Percentiles rank a stretch among this genome's conserved stretches.
phyloP scores from a whole-genome alignment of 192 early-diverging fungal species.

The Coemansia sp. region DNA sequence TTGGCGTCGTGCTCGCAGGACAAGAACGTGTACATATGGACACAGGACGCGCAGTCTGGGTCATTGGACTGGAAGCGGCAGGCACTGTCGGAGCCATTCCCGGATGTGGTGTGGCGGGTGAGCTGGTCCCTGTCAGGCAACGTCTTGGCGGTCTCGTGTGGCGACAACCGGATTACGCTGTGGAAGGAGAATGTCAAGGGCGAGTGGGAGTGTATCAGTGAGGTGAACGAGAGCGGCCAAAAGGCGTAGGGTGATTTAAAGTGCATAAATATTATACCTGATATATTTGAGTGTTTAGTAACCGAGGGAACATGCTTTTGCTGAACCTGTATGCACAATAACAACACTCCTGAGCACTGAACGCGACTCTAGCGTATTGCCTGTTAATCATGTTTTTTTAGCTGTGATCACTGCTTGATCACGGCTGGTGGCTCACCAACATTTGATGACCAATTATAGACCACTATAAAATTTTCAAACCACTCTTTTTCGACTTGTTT shows the following conservation, averaged over 20 bases:
- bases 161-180: constrained; percentile 86
- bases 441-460: too few species aligned
- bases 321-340: too few species aligned
- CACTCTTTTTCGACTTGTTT: too few species aligned
- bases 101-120: constrained; percentile 97
- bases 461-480: too few species aligned
- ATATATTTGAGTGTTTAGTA: too few species aligned
- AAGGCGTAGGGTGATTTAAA: constrained; percentile 12
- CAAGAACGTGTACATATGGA: constrained; percentile 95
- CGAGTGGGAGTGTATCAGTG: constrained; percentile 85
- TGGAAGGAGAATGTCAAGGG: constrained; percentile 96
- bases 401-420: too few species aligned
- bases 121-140: constrained; percentile 96
- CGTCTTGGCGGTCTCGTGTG: constrained; percentile 92
- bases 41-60: constrained; percentile 66
- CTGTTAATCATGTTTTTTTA: too few species aligned
- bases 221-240: constrained; percentile 57
- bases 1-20: constrained; percentile 97
- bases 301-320: too few species aligned
- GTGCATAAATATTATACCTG: too few species aligned
- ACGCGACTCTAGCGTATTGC: too few species aligned
- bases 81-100: constrained; percentile 75
- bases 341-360: too few species aligned
- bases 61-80: constrained; percentile 72
- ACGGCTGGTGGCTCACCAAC: too few species aligned